phyloP scores from a whole-genome alignment of 164 flowering plant genomes.

The Chloranthus sessilifolius region DNA sequence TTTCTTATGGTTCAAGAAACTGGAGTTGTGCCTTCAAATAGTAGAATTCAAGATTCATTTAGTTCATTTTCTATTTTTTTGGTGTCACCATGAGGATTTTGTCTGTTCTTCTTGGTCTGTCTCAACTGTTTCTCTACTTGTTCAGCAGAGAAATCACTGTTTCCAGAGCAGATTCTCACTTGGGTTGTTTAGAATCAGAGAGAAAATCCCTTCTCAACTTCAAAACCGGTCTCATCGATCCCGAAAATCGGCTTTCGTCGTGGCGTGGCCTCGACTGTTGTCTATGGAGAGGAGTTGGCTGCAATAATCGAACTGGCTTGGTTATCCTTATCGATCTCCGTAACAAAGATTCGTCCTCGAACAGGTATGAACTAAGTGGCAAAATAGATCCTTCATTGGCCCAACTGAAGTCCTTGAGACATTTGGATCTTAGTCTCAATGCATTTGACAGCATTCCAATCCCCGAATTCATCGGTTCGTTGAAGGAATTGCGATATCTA shows the following conservation, averaged over 20 bases:
- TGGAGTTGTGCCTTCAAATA: no score
- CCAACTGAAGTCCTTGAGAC: neutral
- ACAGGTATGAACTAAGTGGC: neutral
- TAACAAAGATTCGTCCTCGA: neutral
- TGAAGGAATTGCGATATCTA: constrained; percentile 7
- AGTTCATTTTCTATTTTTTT: no score
- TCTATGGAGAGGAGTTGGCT: constrained; percentile 9
- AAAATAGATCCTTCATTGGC: constrained; percentile 2
- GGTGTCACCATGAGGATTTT: no score
- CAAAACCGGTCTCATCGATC: constrained; percentile 1
- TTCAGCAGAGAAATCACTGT: neutral
- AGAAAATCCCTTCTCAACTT: constrained; percentile 2
- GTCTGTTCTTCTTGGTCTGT: neutral
- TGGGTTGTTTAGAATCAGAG: neutral
- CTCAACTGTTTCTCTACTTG: neutral
- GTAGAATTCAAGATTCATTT: no score
- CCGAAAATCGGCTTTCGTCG: constrained; percentile 7
- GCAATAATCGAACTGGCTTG: constrained; percentile 7
- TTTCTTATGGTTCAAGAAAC: no score
- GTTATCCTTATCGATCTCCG: constrained; percentile 10
- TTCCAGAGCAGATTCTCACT: neutral
- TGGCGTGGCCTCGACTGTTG: constrained; percentile 13
- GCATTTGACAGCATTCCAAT: neutral
- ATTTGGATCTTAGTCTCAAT: constrained; percentile 13
- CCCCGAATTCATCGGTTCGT: constrained; percentile 9